Percentiles rank a stretch among this genome's conserved stretches.
Evolutionary conservation across 495 filamentous ascomycete genomes (phyloP).

Genomic region (Achaetomiella virescens): DNA sequence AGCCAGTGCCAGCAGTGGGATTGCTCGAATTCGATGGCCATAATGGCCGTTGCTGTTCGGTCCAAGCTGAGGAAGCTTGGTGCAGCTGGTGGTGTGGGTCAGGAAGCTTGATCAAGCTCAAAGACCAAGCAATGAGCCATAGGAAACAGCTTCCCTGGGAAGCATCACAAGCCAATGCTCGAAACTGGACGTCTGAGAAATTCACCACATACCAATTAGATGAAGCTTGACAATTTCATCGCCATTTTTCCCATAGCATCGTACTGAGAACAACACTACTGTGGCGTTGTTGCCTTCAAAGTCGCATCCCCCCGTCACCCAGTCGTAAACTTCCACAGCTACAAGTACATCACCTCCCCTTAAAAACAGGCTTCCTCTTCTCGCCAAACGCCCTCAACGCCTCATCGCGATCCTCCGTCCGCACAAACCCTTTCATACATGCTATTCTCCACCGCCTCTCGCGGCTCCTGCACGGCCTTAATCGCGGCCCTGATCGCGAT

Average conservation of each 20-base stretch:
- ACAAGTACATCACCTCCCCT: conserved; percentile 47
- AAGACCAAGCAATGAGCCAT: not conserved
- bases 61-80: not conserved
- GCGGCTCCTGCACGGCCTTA: conserved; percentile 59
- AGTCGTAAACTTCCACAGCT: too few relatives aligned
- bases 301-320: too few relatives aligned
- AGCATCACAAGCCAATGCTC: too few relatives aligned
- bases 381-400: conserved; percentile 81
- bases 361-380: conserved; percentile 84
- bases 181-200: too few relatives aligned
- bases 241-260: too few relatives aligned
- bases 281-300: too few relatives aligned
- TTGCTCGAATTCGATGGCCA: too few relatives aligned
- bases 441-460: conserved; percentile 64
- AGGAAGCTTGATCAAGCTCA: not conserved
- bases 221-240: too few relatives aligned
- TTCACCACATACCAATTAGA: too few relatives aligned
- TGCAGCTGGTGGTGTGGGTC: not conserved
- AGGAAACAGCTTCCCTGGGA: not conserved
- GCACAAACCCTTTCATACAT: conserved; percentile 75
- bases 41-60: too few relatives aligned
- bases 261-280: too few relatives aligned
- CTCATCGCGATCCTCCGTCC: conserved; percentile 79
- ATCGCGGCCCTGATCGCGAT: conserved; percentile 68
- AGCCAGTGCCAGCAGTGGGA: not conserved